These are phyloP conservation scores for Zarea fungicola DNA, from an alignment of 2,329 filamentous ascomycete genomes.

Conservation along the genomic window DNA sequence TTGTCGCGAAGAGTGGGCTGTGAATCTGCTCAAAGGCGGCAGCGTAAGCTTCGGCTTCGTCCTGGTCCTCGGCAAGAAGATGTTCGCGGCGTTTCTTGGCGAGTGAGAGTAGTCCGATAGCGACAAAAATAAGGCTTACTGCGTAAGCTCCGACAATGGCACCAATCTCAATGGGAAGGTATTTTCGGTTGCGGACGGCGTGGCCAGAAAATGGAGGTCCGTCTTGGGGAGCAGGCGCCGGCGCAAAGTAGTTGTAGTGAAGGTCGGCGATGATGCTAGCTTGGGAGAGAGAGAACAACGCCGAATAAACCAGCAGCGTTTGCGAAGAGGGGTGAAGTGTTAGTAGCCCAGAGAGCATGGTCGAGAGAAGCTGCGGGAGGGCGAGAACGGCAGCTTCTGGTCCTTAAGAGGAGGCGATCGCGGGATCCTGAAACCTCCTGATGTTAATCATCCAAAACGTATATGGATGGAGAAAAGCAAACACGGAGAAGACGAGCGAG, in stretches of 20 bases:
- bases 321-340: constrained; percentile 23
- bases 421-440: constrained; percentile 37
- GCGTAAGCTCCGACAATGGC: constrained; percentile 82
- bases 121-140: constrained; percentile 67
- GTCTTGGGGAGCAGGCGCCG: constrained; percentile 55
- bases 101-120: constrained; percentile 58
- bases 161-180: constrained; percentile 76
- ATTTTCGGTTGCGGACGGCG: constrained; percentile 54
- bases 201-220: constrained; percentile 54
- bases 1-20: constrained; percentile 20
- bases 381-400: constrained; percentile 17
- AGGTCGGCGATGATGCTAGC: constrained; percentile 20
- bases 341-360: constrained; percentile 33
- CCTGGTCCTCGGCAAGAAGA: constrained; percentile 46
- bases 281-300: constrained; percentile 24
- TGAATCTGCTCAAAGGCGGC: constrained; percentile 16
- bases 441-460: constrained; percentile 23
- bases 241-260: constrained; percentile 21
- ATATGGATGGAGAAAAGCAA: not conserved
- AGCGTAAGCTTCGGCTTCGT: constrained; percentile 14
- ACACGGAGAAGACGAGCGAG: not conserved
- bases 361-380: constrained; percentile 29
- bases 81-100: constrained; percentile 50
- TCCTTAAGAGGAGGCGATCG: constrained; percentile 27
- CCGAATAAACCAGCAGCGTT: constrained; percentile 22